Base-by-base conservation (phyloP, 352 stramenopile genomes). In the Phytophthora niederhauseri region DNA sequence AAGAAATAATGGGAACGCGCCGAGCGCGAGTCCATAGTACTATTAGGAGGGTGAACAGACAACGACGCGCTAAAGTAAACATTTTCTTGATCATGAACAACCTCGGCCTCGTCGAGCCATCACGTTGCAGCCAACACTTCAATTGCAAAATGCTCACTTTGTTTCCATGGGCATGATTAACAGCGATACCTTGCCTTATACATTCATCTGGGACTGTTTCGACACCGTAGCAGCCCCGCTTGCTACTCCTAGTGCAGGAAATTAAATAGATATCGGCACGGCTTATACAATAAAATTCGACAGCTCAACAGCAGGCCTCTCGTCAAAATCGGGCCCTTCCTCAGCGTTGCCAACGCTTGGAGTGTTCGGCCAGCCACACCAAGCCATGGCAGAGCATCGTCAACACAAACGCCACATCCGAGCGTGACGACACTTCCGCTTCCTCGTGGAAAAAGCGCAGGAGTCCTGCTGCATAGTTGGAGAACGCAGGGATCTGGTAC, bases 401-500 rank as follows among this genome's bases (percentile, higher is more conserved):
- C 50, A 94, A 71, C 30, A 93, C 75, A 52, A 93, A 93, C 19
- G 87, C 85, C 7, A 94, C 85, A 68, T 94, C 84, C 17, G 84
- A 87, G 14, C 87, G 80, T 4, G 79, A 81, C 12, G 87, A 91
- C 57, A 80, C 79, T 64, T 93, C 87, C 0, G 87, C 85, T 60
- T 90, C 80, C 57, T 93, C 75, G 64, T 93, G 85, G 53, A 91
- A 92, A 63, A 92, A 92, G 46, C 85, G 84, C 61, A 92, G 52
- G 22, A 94, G 50, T 11, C 66, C 84, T 12, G 84, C 82, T 15
- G 85, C 83, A 28, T 90, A 91, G 19, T 57, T 84, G 20, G 87
- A 92, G 58, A 92, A 92, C 45, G 84, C 87, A 28, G 87, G 87
- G 43, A 94, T 91, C 60, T 94, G 74, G 68, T 93, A 92, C 56